phyloP scores from a whole-genome alignment of 2,329 filamentous ascomycete genomes.

The Alternaria ventricosa region DNA sequence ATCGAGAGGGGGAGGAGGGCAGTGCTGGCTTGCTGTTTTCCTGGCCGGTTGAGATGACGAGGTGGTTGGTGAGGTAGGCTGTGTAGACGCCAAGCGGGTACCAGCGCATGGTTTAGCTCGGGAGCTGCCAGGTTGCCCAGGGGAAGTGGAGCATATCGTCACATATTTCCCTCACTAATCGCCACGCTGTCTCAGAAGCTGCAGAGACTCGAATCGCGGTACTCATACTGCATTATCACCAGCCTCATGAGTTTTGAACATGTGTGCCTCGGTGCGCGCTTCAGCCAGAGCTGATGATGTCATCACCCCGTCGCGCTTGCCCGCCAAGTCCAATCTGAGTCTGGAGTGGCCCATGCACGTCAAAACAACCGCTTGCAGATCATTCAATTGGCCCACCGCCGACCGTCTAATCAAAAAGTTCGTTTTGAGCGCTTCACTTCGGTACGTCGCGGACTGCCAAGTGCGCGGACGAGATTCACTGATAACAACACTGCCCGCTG shows the following conservation, averaged over 20 bases:
- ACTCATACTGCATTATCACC: not conserved
- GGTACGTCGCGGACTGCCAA: not conserved
- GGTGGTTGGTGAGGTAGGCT: slow-evolving; percentile 7
- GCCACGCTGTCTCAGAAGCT: not conserved
- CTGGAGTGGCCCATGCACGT: not conserved
- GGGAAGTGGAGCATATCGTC: slow-evolving; percentile 2
- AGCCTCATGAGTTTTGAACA: not conserved
- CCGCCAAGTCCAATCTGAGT: not conserved
- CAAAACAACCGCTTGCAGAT: not conserved
- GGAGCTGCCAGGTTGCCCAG: slow-evolving; percentile 1
- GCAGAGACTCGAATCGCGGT: not conserved
- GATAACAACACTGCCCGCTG: not conserved
- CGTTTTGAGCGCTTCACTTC: not conserved
- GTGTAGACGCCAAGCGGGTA: slow-evolving; percentile 3
- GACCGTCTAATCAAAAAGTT: not conserved
- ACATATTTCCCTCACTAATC: slow-evolving; percentile 5
- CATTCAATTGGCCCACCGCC: not conserved
- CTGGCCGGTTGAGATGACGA: slow-evolving; percentile 1
- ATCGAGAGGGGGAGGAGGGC: slow-evolving; percentile 1
- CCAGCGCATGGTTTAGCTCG: not conserved
- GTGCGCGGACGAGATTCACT: not conserved
- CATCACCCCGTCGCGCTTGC: not conserved
- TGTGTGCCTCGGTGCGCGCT: not conserved
- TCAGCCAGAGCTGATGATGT: not conserved
- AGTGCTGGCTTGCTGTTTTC: not conserved